Conservation (phyloP, 2,329 filamentous ascomycete genomes). For the Aureobasidium pullulans region DNA sequence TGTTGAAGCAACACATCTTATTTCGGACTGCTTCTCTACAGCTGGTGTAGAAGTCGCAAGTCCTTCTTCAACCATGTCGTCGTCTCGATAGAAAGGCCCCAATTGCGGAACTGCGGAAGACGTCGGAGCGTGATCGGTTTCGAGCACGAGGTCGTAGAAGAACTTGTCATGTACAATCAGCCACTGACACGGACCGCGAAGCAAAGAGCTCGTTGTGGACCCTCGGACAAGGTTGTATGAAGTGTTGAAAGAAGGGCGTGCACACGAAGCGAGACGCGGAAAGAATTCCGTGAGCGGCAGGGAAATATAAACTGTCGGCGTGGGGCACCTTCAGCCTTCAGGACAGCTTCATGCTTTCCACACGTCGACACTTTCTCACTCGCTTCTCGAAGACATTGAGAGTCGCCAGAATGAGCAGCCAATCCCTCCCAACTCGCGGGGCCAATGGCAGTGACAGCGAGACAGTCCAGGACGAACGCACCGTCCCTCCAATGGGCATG, state of each 20-base stretch:
- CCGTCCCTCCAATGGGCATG: slow-evolving; percentile 49
- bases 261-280: too few relatives aligned
- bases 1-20: slow-evolving; percentile 21
- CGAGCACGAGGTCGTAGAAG: too few relatives aligned
- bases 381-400: not conserved
- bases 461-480: slow-evolving; percentile 18
- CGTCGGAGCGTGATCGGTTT: too few relatives aligned
- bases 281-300: too few relatives aligned
- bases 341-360: not conserved
- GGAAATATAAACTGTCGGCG: not conserved
- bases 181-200: too few relatives aligned
- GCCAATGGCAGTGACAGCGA: not conserved
- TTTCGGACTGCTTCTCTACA: not conserved
- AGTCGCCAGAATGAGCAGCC: not conserved
- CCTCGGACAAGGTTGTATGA: too few relatives aligned
- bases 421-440: not conserved
- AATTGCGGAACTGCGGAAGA: not conserved
- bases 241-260: too few relatives aligned
- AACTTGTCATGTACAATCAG: too few relatives aligned
- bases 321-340: not conserved
- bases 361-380: not conserved
- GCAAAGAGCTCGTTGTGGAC: too few relatives aligned
- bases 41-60: not conserved
- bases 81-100: too few relatives aligned
- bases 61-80: not conserved